Conservation (phyloP, 2,329 filamentous ascomycete genomes). For the Eutypa lata region DNA sequence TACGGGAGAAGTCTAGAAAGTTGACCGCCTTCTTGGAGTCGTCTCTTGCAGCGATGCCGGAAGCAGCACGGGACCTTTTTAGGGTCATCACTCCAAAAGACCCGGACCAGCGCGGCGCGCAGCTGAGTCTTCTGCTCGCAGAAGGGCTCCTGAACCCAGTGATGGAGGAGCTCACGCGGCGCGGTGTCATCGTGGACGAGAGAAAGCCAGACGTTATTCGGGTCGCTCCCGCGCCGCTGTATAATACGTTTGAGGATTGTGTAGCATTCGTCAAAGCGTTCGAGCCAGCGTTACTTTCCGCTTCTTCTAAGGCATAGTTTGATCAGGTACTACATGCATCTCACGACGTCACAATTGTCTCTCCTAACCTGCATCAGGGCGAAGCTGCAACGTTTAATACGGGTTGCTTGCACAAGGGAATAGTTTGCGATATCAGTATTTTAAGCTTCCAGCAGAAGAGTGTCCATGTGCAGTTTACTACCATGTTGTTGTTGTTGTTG, state of each 20-base stretch:
- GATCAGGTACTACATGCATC: background rate
- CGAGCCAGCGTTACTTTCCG: constrained; percentile 21
- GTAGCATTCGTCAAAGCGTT: constrained; percentile 51
- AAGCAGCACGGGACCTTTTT: constrained; percentile 38
- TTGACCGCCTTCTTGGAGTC: constrained; percentile 68
- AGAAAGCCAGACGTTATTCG: constrained; percentile 71
- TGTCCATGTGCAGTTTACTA: too few species aligned
- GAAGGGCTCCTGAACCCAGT: constrained; percentile 61
- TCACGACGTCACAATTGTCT: background rate
- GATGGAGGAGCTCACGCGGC: constrained; percentile 56
- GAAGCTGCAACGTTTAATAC: too few species aligned
- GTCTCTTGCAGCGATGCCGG: constrained; percentile 44
- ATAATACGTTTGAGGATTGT: constrained; percentile 68
- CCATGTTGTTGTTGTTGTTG: too few species aligned
- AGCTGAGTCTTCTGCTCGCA: constrained; percentile 60
- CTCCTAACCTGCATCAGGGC: too few species aligned
- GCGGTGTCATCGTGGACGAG: constrained; percentile 70
- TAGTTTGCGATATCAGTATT: too few species aligned
- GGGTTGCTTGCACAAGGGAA: too few species aligned
- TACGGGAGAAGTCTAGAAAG: constrained; percentile 63
- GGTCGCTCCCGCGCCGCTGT: constrained; percentile 71
- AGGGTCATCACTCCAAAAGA: constrained; percentile 64
- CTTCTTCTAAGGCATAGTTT: constrained; percentile 13
- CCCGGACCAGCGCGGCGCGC: constrained; percentile 64
- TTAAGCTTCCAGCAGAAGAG: too few species aligned